phyloP scores from a whole-genome alignment of 1,284 basidiomycete genomes.

The Gymnopus androsaceus region DNA sequence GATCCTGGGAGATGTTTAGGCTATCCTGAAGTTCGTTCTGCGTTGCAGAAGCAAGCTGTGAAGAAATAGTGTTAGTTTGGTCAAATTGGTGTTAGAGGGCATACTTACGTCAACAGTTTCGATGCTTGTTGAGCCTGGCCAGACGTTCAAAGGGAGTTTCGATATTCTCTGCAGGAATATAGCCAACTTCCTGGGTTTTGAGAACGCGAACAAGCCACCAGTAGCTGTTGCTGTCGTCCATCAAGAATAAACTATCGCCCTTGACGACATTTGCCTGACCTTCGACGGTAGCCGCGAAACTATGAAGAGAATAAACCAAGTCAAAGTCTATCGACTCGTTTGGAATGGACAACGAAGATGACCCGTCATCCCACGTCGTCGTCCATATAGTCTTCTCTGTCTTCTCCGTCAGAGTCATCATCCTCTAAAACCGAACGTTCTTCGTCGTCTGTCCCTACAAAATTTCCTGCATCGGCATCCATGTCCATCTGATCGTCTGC shows the following conservation, averaged over 20 bases:
- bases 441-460: slow-evolving; percentile 57
- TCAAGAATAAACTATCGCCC: slow-evolving; percentile 89
- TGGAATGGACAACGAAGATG: slow-evolving; percentile 82
- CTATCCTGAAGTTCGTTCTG: slow-evolving; percentile 65
- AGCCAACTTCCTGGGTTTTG: slow-evolving; percentile 98
- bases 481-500: slow-evolving; percentile 50
- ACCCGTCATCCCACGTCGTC: slow-evolving; percentile 76
- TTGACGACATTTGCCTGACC: slow-evolving; percentile 97
- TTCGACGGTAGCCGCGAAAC: slow-evolving; percentile 93
- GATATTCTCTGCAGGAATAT: slow-evolving; percentile 99
- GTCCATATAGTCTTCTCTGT: slow-evolving; percentile 64
- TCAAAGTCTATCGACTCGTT: slow-evolving; percentile 92
- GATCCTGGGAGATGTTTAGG: slow-evolving; percentile 48
- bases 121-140: slow-evolving; percentile 94
- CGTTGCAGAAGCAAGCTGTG: slow-evolving; percentile 73
- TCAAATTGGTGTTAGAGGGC: background rate
- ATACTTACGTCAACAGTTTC: slow-evolving; percentile 92
- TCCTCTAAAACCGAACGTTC: slow-evolving; percentile 73
- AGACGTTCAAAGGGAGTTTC: slow-evolving; percentile 97
- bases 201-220: slow-evolving; percentile 98
- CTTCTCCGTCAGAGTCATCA: slow-evolving; percentile 59
- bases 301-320: slow-evolving; percentile 87
- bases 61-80: background rate
- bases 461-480: slow-evolving; percentile 59
- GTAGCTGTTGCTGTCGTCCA: slow-evolving; percentile 96